Evolutionary conservation across 257 asterid genomes (phyloP).

Genomic region (Plantago major): DNA sequence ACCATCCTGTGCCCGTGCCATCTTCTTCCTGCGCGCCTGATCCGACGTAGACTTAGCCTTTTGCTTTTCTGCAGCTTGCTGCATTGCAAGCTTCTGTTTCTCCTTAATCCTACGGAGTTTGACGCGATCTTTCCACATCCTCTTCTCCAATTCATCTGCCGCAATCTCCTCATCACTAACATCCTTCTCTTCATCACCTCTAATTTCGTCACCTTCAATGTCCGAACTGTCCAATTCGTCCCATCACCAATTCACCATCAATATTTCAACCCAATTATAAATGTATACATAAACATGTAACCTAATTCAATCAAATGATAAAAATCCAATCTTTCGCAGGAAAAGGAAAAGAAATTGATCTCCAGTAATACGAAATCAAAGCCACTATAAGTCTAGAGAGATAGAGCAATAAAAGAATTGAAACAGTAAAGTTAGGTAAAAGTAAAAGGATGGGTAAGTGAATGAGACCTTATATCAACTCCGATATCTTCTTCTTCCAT

Average conservation of each 20-base stretch:
- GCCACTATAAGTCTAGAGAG: no score
- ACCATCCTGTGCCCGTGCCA: conserved; percentile 76
- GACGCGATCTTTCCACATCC: conserved; percentile 70
- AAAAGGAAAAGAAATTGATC: no score
- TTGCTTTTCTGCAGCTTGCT: conserved; percentile 52
- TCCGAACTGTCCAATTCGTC: conserved; percentile 45
- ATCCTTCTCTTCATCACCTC: conserved; percentile 49
- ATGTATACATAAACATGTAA: not conserved
- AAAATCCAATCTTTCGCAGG: no score
- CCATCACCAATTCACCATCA: no score
- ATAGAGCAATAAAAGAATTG: not conserved
- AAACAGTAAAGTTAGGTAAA: not conserved
- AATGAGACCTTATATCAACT: conserved; percentile 41
- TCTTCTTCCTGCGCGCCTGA: conserved; percentile 63
- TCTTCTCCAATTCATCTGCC: conserved; percentile 51
- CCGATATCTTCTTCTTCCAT: conserved; percentile 32
- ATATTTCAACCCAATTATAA: conserved; percentile 5
- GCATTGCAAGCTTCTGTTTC: conserved; percentile 46
- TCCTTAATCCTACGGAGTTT: conserved; percentile 70
- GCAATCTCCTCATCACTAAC: conserved; percentile 77
- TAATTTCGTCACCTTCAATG: conserved; percentile 49
- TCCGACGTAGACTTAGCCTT: conserved; percentile 47
- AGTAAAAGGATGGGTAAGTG: not conserved
- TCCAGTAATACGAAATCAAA: no score
- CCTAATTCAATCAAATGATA: no score